A percentile compares a stretch with the other conserved stretches of the same genome.
These are phyloP conservation scores for Cladobotryum protrusum DNA, from an alignment of 2,329 filamentous ascomycete genomes.

Conservation along the genomic window DNA sequence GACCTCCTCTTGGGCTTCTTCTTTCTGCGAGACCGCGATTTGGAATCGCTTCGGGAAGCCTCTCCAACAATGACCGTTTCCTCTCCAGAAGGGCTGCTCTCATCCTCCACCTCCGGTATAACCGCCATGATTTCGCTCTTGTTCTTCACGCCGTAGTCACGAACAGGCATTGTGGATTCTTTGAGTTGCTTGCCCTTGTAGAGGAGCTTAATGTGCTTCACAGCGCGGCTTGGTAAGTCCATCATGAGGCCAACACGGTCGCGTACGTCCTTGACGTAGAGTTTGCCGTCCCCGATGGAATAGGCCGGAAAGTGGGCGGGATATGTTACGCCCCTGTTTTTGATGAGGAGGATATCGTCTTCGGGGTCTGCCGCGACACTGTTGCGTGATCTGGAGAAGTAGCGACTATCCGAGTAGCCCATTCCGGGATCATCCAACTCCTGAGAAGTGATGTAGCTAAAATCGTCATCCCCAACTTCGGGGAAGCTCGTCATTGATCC, in stretches of 20 bases:
- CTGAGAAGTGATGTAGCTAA: slow-evolving; percentile 75
- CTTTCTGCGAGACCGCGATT: slow-evolving; percentile 32
- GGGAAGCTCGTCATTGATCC: slow-evolving; percentile 44
- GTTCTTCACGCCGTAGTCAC: slow-evolving; percentile 57
- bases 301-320: slow-evolving; percentile 68
- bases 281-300: slow-evolving; percentile 66
- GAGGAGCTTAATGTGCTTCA: slow-evolving; percentile 56
- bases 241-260: slow-evolving; percentile 63
- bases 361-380: slow-evolving; percentile 38
- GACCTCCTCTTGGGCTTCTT: slow-evolving; percentile 40
- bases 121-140: slow-evolving; percentile 52
- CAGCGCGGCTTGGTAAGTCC: slow-evolving; percentile 49
- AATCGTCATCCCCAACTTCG: slow-evolving; percentile 69
- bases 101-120: slow-evolving; percentile 33
- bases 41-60: slow-evolving; percentile 26
- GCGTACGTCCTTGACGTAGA: slow-evolving; percentile 60
- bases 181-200: slow-evolving; percentile 70
- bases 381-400: slow-evolving; percentile 30
- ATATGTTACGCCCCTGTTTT: slow-evolving; percentile 59
- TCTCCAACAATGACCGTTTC: slow-evolving; percentile 45
- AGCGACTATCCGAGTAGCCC: slow-evolving; percentile 31
- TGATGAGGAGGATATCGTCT: slow-evolving; percentile 66
- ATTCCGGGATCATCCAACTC: slow-evolving; percentile 50
- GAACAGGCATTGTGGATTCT: slow-evolving; percentile 51
- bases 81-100: slow-evolving; percentile 35